Evolutionary conservation across 306 rosid genomes (phyloP).

Genomic region (Vigna mungo): DNA sequence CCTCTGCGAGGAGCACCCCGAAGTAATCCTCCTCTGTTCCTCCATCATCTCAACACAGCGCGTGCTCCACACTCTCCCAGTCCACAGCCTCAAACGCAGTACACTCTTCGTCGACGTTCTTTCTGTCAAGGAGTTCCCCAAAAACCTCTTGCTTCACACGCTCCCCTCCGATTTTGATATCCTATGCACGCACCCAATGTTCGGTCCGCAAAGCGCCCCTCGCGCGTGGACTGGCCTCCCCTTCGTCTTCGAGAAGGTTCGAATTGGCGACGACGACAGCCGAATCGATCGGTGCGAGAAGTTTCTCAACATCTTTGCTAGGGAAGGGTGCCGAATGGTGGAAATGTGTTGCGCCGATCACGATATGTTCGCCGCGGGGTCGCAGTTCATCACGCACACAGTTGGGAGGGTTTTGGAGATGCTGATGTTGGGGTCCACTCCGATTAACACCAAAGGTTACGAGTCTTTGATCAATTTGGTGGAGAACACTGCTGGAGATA

Average conservation of each 20-base stretch:
- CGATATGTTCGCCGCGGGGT: conserved; percentile 66
- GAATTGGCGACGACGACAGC: conserved; percentile 61
- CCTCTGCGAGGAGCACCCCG: conserved; percentile 86
- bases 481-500: neutral
- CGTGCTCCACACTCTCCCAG: conserved; percentile 68
- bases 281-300: conserved; percentile 59
- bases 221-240: conserved; percentile 61
- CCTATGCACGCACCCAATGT: conserved; percentile 84
- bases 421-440: conserved; percentile 71
- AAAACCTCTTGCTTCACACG: conserved; percentile 50
- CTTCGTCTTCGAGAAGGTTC: conserved; percentile 70
- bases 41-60: conserved; percentile 69
- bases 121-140: conserved; percentile 82
- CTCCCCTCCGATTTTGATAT: conserved; percentile 70
- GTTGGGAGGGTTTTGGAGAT: conserved; percentile 76
- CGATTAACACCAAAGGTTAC: conserved; percentile 83
- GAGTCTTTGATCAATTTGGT: conserved; percentile 76
- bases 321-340: conserved; percentile 85
- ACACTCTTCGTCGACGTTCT: conserved; percentile 80
- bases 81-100: conserved; percentile 70
- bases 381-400: conserved; percentile 85
- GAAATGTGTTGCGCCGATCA: conserved; percentile 79
- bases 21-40: conserved; percentile 72
- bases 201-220: conserved; percentile 75
- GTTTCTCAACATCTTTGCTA: conserved; percentile 61